Conservation (phyloP, 768 basidiomycete species). For the Xerocomus potaroensis region DNA sequence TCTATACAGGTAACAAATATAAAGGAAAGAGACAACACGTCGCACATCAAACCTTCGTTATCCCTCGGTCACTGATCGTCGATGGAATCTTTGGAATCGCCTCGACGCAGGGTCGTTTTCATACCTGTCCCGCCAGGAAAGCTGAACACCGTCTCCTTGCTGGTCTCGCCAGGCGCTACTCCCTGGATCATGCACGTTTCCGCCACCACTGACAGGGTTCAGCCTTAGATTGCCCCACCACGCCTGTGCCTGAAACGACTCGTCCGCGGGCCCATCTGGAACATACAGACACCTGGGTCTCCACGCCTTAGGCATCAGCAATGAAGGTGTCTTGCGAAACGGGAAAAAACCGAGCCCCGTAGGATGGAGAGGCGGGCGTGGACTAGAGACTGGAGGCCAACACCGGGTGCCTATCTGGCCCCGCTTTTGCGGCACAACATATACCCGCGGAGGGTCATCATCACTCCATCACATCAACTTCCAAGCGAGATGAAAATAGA, state of each 20-base stretch:
- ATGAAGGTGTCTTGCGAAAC: constrained; percentile 2
- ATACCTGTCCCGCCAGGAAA: constrained; percentile 22
- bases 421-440: constrained; percentile 22
- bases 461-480: constrained; percentile 1
- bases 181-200: neutral
- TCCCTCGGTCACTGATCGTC: constrained; percentile 9
- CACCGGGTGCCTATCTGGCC: neutral
- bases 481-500: neutral
- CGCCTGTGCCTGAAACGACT: neutral
- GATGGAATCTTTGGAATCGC: constrained; percentile 1
- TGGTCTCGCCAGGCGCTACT: too few species aligned
- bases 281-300: constrained; percentile 11
- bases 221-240: constrained; percentile 9
- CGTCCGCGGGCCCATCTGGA: constrained; percentile 10
- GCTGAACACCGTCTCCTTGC: too few species aligned
- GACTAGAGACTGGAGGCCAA: neutral
- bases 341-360: constrained; percentile 9
- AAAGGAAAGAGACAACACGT: neutral
- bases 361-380: neutral
- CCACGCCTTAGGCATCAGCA: constrained; percentile 12
- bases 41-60: neutral
- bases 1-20: too few species aligned
- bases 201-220: neutral
- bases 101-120: constrained; percentile 21
- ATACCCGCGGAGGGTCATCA: constrained; percentile 3